Percentiles rank a stretch among this genome's conserved stretches.
Evolutionary conservation across 371 early-diverging fungal genomes (phyloP).

Genomic region (Mortierella sp.): DNA sequence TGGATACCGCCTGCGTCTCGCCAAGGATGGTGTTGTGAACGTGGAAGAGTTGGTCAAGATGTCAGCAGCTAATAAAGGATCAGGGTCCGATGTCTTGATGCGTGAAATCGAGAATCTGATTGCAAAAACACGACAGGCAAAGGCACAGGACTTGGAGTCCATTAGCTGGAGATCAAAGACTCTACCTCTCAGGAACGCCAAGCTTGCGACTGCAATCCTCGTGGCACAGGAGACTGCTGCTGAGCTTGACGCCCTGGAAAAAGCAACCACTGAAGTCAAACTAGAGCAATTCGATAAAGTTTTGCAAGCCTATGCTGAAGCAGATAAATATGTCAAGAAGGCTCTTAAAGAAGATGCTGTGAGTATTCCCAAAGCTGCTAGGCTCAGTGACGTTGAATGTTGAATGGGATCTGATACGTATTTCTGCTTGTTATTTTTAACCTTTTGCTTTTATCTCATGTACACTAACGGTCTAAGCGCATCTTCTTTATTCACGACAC

Average conservation of each 20-base stretch:
- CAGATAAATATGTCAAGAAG: slow-evolving; percentile 70
- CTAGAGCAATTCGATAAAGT: slow-evolving; percentile 64
- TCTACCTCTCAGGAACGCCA: slow-evolving; percentile 59
- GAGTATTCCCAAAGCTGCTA: slow-evolving; percentile 16
- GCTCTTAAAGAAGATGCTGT: slow-evolving; percentile 76
- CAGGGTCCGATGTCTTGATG: slow-evolving; percentile 60
- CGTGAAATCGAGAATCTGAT: slow-evolving; percentile 59
- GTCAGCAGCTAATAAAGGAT: slow-evolving; percentile 58
- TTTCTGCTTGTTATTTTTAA: not conserved
- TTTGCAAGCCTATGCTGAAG: slow-evolving; percentile 69
- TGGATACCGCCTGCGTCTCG: slow-evolving; percentile 76
- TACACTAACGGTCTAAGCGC: not conserved
- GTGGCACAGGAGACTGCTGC: slow-evolving; percentile 57
- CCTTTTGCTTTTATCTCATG: not conserved
- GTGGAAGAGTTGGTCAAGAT: slow-evolving; percentile 65
- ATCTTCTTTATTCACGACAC: not conserved
- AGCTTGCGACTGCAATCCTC: slow-evolving; percentile 57
- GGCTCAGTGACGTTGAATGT: not conserved
- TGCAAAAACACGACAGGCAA: slow-evolving; percentile 56
- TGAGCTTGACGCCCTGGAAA: slow-evolving; percentile 16
- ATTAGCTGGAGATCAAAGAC: slow-evolving; percentile 62
- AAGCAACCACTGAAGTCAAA: slow-evolving; percentile 37
- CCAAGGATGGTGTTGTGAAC: slow-evolving; percentile 58
- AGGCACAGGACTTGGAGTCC: slow-evolving; percentile 57
- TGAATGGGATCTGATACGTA: too few relatives aligned